Conservation (phyloP, 192 early-diverging fungal species). For the Jimgerdemannia flammicorona region DNA sequence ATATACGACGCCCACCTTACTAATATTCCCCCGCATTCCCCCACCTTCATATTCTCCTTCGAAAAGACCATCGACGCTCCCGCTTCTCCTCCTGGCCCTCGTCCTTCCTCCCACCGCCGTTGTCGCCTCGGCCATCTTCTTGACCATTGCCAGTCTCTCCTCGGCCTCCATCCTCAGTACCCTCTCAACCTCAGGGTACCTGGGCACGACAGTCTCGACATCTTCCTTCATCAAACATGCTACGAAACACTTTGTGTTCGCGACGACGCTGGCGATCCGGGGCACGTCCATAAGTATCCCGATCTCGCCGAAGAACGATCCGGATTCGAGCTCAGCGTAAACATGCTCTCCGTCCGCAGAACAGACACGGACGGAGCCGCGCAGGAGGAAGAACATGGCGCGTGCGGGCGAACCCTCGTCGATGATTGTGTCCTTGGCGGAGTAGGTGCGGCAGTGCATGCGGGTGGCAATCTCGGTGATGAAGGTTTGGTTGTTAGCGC, state of each 20-base stretch:
- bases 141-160: conserved; percentile 49
- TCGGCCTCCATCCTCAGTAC: conserved; percentile 56
- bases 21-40: conserved; percentile 4
- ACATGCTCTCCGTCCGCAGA: conserved; percentile 46
- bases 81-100: background rate
- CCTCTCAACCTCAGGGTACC: conserved; percentile 61
- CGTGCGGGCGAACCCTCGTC: conserved; percentile 39
- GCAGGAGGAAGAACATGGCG: conserved; percentile 51
- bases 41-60: background rate
- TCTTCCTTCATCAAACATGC: conserved; percentile 62
- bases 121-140: conserved; percentile 22
- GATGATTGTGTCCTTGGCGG: conserved; percentile 24
- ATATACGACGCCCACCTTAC: background rate
- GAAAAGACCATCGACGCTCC: background rate
- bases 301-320: conserved; percentile 79
- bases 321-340: conserved; percentile 53
- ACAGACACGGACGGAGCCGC: conserved; percentile 45
- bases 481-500: conserved; percentile 27
- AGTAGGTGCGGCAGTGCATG: conserved; percentile 24
- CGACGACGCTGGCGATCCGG: conserved; percentile 65
- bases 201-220: conserved; percentile 42
- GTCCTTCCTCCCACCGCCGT: background rate
- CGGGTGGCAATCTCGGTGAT: conserved; percentile 21
- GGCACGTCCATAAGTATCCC: conserved; percentile 71
- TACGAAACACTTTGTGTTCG: conserved; percentile 59